Percentiles rank a stretch among this genome's conserved stretches.
Evolutionary conservation across 495 filamentous ascomycete species (phyloP).

Genomic region (Neurospora sp.): DNA sequence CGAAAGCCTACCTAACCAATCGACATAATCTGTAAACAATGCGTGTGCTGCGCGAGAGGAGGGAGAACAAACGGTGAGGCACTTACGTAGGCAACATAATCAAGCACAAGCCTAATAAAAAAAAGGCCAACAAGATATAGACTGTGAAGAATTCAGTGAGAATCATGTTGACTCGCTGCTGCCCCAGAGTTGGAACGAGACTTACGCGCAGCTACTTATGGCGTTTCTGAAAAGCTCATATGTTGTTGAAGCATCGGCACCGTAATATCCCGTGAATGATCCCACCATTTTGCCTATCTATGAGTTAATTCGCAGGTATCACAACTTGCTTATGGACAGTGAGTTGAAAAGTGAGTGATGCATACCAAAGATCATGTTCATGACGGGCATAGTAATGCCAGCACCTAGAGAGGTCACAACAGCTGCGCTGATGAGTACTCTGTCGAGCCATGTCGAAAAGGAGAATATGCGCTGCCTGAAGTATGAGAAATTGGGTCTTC

Average conservation of each 20-base stretch:
- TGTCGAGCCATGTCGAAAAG: slow-evolving; percentile 38
- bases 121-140: slow-evolving; percentile 56
- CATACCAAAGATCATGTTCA: slow-evolving; percentile 41
- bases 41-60: not conserved
- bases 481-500: slow-evolving; percentile 4
- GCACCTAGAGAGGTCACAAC: slow-evolving; percentile 37
- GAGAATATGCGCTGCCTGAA: slow-evolving; percentile 36
- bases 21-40: slow-evolving; percentile 2
- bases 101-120: slow-evolving; percentile 46
- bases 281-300: slow-evolving; percentile 33
- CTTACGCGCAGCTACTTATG: slow-evolving; percentile 24
- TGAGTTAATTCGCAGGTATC: slow-evolving; percentile 3
- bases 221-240: slow-evolving; percentile 17
- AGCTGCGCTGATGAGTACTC: slow-evolving; percentile 27
- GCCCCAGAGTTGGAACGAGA: not conserved
- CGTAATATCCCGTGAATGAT: slow-evolving; percentile 19
- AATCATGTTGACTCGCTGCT: not conserved
- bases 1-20: slow-evolving; percentile 40
- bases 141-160: slow-evolving; percentile 11
- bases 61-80: not conserved
- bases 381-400: slow-evolving; percentile 40
- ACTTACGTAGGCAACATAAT: slow-evolving; percentile 47
- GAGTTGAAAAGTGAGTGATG: not conserved
- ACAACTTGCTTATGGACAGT: not conserved
- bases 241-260: slow-evolving; percentile 12